Evolutionary conservation across 495 filamentous ascomycete species (phyloP).

Genomic region (Aspergillus carlsbadensis): DNA sequence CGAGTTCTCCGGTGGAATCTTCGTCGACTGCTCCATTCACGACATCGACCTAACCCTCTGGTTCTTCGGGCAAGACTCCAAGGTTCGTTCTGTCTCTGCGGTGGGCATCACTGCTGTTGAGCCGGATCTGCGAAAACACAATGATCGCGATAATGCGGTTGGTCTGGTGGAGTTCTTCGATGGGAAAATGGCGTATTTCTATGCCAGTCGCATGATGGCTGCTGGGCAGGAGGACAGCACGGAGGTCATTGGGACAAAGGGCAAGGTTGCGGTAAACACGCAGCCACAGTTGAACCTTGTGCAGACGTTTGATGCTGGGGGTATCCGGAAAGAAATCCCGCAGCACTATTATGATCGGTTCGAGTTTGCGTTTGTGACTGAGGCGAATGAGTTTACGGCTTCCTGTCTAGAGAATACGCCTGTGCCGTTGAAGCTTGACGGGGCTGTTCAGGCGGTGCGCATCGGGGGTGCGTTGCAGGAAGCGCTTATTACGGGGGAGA

Average conservation of each 20-base stretch:
- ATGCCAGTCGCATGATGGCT: conserved; percentile 61
- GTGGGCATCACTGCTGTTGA: conserved; percentile 60
- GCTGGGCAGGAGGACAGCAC: conserved; percentile 63
- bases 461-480: conserved; percentile 63
- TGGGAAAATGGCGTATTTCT: conserved; percentile 61
- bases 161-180: conserved; percentile 63
- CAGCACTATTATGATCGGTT: conserved; percentile 61
- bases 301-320: conserved; percentile 45
- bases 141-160: conserved; percentile 62
- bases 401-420: conserved; percentile 49
- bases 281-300: conserved; percentile 54
- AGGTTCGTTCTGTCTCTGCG: conserved; percentile 50
- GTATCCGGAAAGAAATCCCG: conserved; percentile 56
- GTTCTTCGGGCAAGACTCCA: conserved; percentile 53
- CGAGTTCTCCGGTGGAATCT: conserved; percentile 58
- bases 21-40: conserved; percentile 59
- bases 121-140: conserved; percentile 56
- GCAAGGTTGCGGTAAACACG: conserved; percentile 57
- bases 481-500: conserved; percentile 52
- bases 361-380: conserved; percentile 60
- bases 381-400: conserved; percentile 60
- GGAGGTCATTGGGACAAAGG: conserved; percentile 62
- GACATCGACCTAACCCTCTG: conserved; percentile 59
- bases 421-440: conserved; percentile 53
- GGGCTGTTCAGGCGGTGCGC: conserved; percentile 57